A percentile compares a stretch with the other conserved stretches of the same genome.
Conservation (phyloP, 1,284 basidiomycete genomes). For the Rhodotorula sp. region DNA sequence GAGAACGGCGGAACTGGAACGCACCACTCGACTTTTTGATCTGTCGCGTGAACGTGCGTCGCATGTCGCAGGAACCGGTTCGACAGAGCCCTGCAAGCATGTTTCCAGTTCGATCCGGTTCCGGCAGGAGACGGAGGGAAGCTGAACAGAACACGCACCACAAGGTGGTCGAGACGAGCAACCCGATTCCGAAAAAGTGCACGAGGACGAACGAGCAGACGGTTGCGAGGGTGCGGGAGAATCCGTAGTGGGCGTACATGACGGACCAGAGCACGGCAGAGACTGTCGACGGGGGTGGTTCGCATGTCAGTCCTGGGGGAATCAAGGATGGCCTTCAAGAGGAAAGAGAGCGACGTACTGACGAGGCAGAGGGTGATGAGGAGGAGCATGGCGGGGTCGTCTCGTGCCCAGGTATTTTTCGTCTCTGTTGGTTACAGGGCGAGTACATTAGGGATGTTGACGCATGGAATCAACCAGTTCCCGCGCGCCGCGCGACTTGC, state of each 20-base stretch:
- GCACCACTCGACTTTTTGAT: slow-evolving; percentile 48
- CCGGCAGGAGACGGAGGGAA: too few species aligned
- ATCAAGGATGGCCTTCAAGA: too few species aligned
- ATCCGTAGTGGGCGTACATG: slow-evolving; percentile 67
- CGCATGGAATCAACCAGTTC: too few species aligned
- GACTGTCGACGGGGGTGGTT: too few species aligned
- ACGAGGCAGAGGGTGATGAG: slow-evolving; percentile 73
- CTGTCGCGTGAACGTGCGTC: slow-evolving; percentile 47
- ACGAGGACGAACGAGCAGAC: slow-evolving; percentile 74
- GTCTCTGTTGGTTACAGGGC: slow-evolving; percentile 62
- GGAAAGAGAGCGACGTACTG: too few species aligned
- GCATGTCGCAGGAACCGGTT: slow-evolving; percentile 47
- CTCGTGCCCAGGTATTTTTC: slow-evolving; percentile 96
- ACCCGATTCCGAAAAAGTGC: slow-evolving; percentile 76
- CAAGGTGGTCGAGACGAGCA: slow-evolving; percentile 69
- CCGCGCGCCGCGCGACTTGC: slow-evolving; percentile 52
- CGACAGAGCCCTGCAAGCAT: slow-evolving; percentile 28
- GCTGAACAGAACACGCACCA: slow-evolving; percentile 59
- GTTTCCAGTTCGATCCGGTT: too few species aligned
- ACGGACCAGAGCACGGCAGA: slow-evolving; percentile 78
- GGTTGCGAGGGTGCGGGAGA: slow-evolving; percentile 63
- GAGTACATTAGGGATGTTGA: too few species aligned
- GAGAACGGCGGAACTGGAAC: background rate
- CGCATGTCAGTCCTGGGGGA: too few species aligned
- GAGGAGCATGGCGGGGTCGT: slow-evolving; percentile 88